phyloP scores from a whole-genome alignment of 345 rosid species.

The Camelina laxa region DNA sequence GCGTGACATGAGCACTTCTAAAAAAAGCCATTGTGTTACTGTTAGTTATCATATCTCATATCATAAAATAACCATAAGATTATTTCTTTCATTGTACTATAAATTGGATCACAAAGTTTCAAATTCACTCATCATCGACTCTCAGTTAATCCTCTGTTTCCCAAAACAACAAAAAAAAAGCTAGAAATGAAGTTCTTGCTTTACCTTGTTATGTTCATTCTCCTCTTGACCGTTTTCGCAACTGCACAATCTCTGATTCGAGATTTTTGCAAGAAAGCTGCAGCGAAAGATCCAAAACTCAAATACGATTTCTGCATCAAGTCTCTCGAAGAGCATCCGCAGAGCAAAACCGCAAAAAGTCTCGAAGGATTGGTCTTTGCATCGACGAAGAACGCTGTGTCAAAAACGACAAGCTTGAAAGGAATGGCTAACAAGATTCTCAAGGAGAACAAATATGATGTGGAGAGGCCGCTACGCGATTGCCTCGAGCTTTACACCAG shows the following conservation, averaged over 20 bases:
- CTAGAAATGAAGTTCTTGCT: constrained; percentile 1
- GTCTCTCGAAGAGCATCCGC: constrained; percentile 39
- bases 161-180: not conserved
- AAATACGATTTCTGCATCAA: constrained; percentile 43
- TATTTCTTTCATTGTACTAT: not conserved
- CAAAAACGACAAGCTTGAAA: constrained; percentile 41
- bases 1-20: not conserved
- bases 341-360: constrained; percentile 35
- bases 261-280: constrained; percentile 48
- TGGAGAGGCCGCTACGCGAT: constrained; percentile 34
- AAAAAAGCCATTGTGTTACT: not conserved
- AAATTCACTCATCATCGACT: not conserved
- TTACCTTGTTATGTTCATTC: constrained; percentile 24
- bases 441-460: constrained; percentile 17
- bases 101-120: constrained; percentile 8
- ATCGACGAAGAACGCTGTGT: constrained; percentile 30
- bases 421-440: constrained; percentile 30
- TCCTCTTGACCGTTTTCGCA: constrained; percentile 3
- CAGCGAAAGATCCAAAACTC: constrained; percentile 36
- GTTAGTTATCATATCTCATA: not conserved
- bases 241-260: constrained; percentile 31
- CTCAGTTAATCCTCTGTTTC: not conserved
- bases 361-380: constrained; percentile 30
- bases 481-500: constrained; percentile 50
- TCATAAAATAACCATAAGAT: not conserved